A percentile compares a stretch with the other conserved stretches of the same genome.
These are phyloP conservation scores for Aspergillus egyptiacus DNA, from an alignment of 495 filamentous ascomycete species.

Conservation along the genomic window DNA sequence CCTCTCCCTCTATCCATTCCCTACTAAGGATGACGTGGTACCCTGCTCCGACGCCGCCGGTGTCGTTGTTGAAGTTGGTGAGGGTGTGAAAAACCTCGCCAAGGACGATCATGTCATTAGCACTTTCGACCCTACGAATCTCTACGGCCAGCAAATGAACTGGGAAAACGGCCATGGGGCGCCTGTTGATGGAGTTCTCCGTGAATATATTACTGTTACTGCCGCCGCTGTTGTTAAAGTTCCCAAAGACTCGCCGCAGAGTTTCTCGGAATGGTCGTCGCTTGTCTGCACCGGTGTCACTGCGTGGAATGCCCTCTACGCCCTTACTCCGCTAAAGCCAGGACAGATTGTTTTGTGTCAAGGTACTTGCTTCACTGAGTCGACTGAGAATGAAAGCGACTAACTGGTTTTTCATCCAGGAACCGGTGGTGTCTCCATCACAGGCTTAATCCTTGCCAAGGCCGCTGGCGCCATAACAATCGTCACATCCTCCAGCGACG, in stretches of 20 bases:
- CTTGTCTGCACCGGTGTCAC: constrained; percentile 37
- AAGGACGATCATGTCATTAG: constrained; percentile 60
- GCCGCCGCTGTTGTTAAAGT: not conserved
- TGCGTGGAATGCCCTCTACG: constrained; percentile 70
- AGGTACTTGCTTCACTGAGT: constrained; percentile 37
- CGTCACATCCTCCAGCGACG: constrained; percentile 59
- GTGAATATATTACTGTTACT: too few species aligned
- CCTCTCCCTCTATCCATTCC: constrained; percentile 57
- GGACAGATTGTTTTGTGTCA: constrained; percentile 63
- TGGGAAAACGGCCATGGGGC: too few species aligned
- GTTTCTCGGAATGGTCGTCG: too few species aligned
- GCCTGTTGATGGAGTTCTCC: too few species aligned
- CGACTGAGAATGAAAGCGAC: not conserved
- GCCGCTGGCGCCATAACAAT: constrained; percentile 63
- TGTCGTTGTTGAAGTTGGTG: constrained; percentile 56
- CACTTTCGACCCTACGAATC: constrained; percentile 63
- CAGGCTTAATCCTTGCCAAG: constrained; percentile 68
- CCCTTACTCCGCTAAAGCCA: constrained; percentile 42
- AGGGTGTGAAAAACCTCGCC: constrained; percentile 52
- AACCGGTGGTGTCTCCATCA: constrained; percentile 67
- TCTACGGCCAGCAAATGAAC: constrained; percentile 36
- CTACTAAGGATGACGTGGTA: constrained; percentile 48
- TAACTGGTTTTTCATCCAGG: constrained; percentile 21
- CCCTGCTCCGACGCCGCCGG: constrained; percentile 67
- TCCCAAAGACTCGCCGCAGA: too few species aligned